Evolutionary conservation across 2,329 filamentous ascomycete genomes (phyloP).

Genomic region (Tolypocladium cylindrosporum): DNA sequence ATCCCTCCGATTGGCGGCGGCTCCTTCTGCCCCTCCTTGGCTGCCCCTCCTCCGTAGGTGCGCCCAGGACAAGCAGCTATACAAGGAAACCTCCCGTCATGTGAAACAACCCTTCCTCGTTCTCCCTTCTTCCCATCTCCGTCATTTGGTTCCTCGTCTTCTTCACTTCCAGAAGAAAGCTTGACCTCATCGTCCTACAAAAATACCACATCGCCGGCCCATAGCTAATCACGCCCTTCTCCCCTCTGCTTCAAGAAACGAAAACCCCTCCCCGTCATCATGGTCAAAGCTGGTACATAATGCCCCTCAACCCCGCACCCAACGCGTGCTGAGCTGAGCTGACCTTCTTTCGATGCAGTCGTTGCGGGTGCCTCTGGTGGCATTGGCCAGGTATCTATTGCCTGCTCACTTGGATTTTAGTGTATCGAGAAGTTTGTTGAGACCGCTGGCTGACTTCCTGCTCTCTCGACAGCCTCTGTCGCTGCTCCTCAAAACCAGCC

Average conservation of each 20-base stretch:
- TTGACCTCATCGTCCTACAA: neutral
- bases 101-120: neutral
- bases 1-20: constrained; percentile 1
- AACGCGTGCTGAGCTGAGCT: constrained; percentile 6
- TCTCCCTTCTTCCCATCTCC: neutral
- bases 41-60: neutral
- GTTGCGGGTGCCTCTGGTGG: constrained; percentile 96
- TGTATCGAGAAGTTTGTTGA: neutral
- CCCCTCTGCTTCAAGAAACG: neutral
- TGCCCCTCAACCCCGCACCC: constrained; percentile 14
- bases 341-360: constrained; percentile 29
- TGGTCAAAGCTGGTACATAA: constrained; percentile 52
- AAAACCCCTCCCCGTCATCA: constrained; percentile 20
- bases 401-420: neutral
- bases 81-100: neutral
- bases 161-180: neutral
- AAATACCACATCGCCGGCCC: neutral
- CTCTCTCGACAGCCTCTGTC: constrained; percentile 65
- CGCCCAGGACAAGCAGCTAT: neutral
- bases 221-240: neutral
- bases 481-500: constrained; percentile 85
- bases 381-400: constrained; percentile 77
- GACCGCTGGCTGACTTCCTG: constrained; percentile 9
- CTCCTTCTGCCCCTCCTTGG: neutral
- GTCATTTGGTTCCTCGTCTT: neutral